A percentile compares a stretch with the other conserved stretches of the same genome.
These are phyloP conservation scores for Fusarium sp. DNA, from an alignment of 2,329 filamentous ascomycete species.

Conservation along the genomic window DNA sequence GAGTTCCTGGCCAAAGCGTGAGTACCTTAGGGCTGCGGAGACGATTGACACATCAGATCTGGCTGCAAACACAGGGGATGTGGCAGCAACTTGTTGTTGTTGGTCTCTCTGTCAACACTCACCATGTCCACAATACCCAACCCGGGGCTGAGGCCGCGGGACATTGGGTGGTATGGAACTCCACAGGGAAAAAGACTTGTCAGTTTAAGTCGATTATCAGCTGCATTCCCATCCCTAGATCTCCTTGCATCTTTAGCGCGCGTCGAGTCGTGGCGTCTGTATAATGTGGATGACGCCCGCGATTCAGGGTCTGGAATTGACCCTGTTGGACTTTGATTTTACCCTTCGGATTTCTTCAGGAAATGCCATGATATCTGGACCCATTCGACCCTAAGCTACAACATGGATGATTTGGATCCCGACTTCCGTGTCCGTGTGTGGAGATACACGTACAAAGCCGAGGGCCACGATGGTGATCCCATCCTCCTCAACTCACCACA, in stretches of 20 bases:
- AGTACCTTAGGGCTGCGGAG: background rate
- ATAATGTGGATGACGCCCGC: background rate
- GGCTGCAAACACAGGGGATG: background rate
- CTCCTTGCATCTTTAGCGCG: background rate
- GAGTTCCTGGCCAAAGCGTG: background rate
- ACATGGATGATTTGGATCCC: conserved; percentile 25
- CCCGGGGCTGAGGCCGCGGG: background rate
- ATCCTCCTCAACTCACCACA: conserved; percentile 31
- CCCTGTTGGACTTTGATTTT: background rate
- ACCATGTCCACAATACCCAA: background rate
- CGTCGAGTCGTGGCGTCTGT: background rate
- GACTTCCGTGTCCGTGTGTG: conserved; percentile 26
- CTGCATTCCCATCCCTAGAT: background rate
- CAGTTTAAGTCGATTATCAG: background rate
- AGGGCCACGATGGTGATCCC: background rate
- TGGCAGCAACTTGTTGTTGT: background rate
- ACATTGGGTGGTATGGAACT: background rate
- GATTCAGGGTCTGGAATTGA: background rate
- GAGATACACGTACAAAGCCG: conserved; percentile 26
- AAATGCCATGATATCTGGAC: background rate
- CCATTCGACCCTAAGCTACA: background rate
- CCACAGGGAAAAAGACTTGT: background rate
- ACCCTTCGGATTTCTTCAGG: background rate
- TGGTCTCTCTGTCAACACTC: background rate
- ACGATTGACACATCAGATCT: conserved; percentile 1